These are phyloP conservation scores for Lupinus albus DNA, from an alignment of 306 rosid genomes.

Conservation along the genomic window DNA sequence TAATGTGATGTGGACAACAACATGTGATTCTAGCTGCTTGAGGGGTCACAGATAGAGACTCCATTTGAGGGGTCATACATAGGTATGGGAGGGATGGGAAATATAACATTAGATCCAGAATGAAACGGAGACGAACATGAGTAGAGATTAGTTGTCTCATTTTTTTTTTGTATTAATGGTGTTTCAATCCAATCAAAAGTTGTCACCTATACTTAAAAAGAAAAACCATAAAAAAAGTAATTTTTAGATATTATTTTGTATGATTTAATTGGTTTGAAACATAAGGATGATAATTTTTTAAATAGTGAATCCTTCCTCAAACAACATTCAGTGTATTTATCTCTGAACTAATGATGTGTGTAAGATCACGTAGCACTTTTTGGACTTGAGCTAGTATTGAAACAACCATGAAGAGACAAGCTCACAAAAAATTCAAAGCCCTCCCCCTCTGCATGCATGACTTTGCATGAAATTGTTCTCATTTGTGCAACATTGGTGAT, in stretches of 20 bases:
- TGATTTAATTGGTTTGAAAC: too few species aligned
- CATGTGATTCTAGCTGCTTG: constrained; percentile 38
- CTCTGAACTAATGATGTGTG: constrained; percentile 3
- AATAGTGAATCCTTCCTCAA: too few species aligned
- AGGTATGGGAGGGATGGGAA: constrained; percentile 40
- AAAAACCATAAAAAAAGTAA: too few species aligned
- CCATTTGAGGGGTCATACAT: constrained; percentile 22
- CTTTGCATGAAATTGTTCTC: constrained; percentile 27
- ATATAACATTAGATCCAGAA: constrained; percentile 3
- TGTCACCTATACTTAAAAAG: too few species aligned
- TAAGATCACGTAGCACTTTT: neutral
- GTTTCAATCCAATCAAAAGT: too few species aligned
- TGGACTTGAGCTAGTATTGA: constrained; percentile 20
- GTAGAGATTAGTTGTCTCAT: too few species aligned
- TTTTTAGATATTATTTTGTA: too few species aligned
- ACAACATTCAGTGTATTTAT: too few species aligned
- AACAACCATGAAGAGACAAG: constrained; percentile 22
- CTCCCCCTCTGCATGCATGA: neutral
- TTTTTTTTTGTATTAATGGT: too few species aligned
- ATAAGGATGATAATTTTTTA: too few species aligned
- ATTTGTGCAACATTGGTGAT: constrained; percentile 8
- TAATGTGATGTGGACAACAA: constrained; percentile 34
- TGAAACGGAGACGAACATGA: too few species aligned
- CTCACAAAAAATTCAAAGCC: constrained; percentile 20
- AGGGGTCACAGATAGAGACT: constrained; percentile 34